These are phyloP conservation scores for Penicillium sp. DNA, from an alignment of 2,329 filamentous ascomycete genomes.

Conservation along the genomic window DNA sequence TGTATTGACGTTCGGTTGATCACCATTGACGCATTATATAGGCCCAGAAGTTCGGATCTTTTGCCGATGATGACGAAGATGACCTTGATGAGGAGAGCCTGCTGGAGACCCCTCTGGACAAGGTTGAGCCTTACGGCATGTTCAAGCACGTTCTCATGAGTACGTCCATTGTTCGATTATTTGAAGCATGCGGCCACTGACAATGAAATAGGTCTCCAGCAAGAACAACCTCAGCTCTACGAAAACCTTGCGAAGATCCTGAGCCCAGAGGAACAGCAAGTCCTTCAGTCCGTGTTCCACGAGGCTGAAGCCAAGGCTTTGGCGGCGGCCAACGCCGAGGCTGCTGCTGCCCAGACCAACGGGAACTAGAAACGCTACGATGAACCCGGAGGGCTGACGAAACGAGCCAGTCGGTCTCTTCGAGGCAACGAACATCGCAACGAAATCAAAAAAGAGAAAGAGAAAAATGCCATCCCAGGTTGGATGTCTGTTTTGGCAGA, in stretches of 20 bases:
- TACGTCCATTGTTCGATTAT: no score
- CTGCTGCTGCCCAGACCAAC: constrained; percentile 32
- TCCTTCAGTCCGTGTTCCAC: constrained; percentile 69
- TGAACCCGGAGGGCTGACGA: no score
- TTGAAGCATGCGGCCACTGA: no score
- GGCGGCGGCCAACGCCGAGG: constrained; percentile 33
- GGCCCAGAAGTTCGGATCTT: constrained; percentile 73
- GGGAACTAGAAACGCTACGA: constrained; percentile 16
- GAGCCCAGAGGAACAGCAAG: constrained; percentile 66
- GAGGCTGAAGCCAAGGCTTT: constrained; percentile 54
- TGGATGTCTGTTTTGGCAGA: no score
- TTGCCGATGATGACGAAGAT: constrained; percentile 67
- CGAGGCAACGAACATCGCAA: no score
- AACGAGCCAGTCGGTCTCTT: no score
- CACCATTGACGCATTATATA: no score
- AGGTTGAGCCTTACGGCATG: constrained; percentile 84
- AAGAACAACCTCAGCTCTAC: constrained; percentile 84
- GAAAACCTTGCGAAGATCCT: constrained; percentile 68
- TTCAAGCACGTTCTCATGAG: constrained; percentile 76
- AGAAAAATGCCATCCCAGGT: no score
- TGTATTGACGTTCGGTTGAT: no score
- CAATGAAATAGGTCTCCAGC: constrained; percentile 61
- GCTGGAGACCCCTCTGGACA: constrained; percentile 87
- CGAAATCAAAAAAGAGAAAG: background rate
- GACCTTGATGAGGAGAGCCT: constrained; percentile 89